Evolutionary conservation across 306 rosid genomes (phyloP).

Genomic region (Cercis canadensis): DNA sequence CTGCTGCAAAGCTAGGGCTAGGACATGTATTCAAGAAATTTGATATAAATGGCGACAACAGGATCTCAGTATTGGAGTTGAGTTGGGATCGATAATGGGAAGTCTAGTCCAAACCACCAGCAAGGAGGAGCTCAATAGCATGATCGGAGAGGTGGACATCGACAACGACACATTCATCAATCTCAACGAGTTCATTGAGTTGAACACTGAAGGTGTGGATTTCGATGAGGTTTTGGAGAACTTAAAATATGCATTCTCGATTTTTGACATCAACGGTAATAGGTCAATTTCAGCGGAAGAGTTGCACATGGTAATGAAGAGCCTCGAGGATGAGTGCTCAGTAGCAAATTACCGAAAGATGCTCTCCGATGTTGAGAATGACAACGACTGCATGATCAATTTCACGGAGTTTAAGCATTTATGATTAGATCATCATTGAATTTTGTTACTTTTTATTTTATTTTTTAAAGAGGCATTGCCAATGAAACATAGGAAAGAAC

Average conservation of each 20-base stretch:
- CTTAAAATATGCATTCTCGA: constrained; percentile 80
- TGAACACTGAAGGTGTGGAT: constrained; percentile 88
- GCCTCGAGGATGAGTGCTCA: constrained; percentile 85
- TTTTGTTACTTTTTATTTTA: too few species aligned
- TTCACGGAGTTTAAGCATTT: constrained; percentile 92
- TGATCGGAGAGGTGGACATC: constrained; percentile 81
- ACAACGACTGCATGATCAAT: constrained; percentile 83
- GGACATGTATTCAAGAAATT: constrained; percentile 81
- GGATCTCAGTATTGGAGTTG: constrained; percentile 87
- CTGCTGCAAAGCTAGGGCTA: constrained; percentile 67
- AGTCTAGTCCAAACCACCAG: constrained; percentile 65
- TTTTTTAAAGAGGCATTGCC: too few species aligned
- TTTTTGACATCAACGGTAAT: constrained; percentile 82
- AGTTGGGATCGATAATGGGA: constrained; percentile 75
- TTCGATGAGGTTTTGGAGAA: constrained; percentile 73
- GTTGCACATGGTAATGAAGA: constrained; percentile 65
- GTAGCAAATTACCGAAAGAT: constrained; percentile 77
- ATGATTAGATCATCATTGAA: too few species aligned
- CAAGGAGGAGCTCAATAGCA: constrained; percentile 61
- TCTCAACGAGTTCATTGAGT: constrained; percentile 73
- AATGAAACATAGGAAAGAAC: too few species aligned
- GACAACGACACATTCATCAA: constrained; percentile 89
- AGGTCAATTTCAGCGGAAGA: constrained; percentile 90
- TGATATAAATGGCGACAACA: constrained; percentile 90
- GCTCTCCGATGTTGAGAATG: constrained; percentile 80